Base-by-base conservation (phyloP, 495 filamentous ascomycete genomes). In the Apiosordaria backusii region DNA sequence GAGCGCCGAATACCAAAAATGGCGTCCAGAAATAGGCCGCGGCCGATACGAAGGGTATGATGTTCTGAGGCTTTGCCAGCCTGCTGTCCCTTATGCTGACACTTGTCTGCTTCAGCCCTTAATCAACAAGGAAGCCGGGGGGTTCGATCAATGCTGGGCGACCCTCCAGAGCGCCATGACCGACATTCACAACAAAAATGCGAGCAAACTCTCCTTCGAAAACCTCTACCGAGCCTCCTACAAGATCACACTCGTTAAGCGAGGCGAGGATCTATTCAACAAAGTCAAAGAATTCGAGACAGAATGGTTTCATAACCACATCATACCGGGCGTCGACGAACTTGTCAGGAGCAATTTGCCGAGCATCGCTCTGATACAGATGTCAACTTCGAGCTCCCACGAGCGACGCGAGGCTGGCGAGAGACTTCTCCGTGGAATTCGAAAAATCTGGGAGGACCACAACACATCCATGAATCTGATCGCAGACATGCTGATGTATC, bases 401-500 rank as follows among this genome's bases (percentile, higher is more conserved):
- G 93, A 97, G 80, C 85, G 90, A 27, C 83, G 91, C 65, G 81
- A 86, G 23, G 90, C 88, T 40, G 95, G 93, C 53, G 93, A 96
- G 76, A 90, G 83, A 72, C 95, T 98, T 68, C 74, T 99, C 68
- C 84, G 83, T 52, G 90, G 85, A 1, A 72, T 98, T 19, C 91
- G 90, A 73, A 79, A 83, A 52, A 86, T 88, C 4, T 99, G 92
- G 91, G 87, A 91, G 67, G 89, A 95, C 63, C 94, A 99, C 72
- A 91, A 92, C 72, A 81, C 91, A 18, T 92, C 90, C 63, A 97
- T 97, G 93, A 91, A 92, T 68, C 98, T 99, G 96, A 88, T 92
- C 54, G 95, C 94, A 13, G 96, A 99, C 74, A 92, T 99, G 35
- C 78, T 98, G 45, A 97, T 99, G 93, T 99, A 99, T 70, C 93